Percentiles rank a stretch among this genome's conserved stretches.
Conservation (phyloP, 2,329 filamentous ascomycete genomes). For the Knoxdaviesia capensis region DNA sequence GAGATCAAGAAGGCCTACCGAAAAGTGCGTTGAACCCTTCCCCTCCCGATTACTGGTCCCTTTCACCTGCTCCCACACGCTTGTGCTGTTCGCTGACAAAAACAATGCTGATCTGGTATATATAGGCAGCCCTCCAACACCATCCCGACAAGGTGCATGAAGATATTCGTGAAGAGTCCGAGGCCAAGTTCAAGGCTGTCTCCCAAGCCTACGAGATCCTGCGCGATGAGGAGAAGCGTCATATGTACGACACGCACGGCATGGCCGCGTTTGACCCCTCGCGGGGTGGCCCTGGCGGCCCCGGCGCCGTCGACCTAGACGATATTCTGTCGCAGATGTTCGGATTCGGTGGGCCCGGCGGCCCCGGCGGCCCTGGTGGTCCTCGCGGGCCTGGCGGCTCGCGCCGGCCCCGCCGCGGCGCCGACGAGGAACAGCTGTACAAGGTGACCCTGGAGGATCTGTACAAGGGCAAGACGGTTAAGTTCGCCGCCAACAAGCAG, state of each 20-base stretch:
- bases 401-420: slow-evolving; percentile 47
- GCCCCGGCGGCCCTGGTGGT: slow-evolving; percentile 22
- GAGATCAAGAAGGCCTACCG: slow-evolving; percentile 94
- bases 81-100: slow-evolving; percentile 2
- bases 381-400: slow-evolving; percentile 22
- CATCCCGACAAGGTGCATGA: slow-evolving; percentile 94
- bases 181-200: slow-evolving; percentile 80
- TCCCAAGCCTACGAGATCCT: slow-evolving; percentile 97
- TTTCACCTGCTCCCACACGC: not conserved
- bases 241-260: slow-evolving; percentile 81
- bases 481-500: slow-evolving; percentile 87
- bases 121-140: slow-evolving; percentile 62
- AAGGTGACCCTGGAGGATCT: slow-evolving; percentile 82
- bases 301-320: slow-evolving; percentile 61
- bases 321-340: slow-evolving; percentile 93
- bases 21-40: slow-evolving; percentile 40
- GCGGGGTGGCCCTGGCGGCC: slow-evolving; percentile 30
- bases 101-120: not conserved
- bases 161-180: slow-evolving; percentile 64
- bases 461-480: slow-evolving; percentile 96
- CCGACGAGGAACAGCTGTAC: slow-evolving; percentile 77
- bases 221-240: slow-evolving; percentile 81
- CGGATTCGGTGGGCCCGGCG: slow-evolving; percentile 42
- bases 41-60: not conserved
- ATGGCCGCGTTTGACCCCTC: slow-evolving; percentile 87